A percentile compares a stretch with the other conserved stretches of the same genome.
Conservation (phyloP, 768 basidiomycete species). For the Tylopilus balloui region DNA sequence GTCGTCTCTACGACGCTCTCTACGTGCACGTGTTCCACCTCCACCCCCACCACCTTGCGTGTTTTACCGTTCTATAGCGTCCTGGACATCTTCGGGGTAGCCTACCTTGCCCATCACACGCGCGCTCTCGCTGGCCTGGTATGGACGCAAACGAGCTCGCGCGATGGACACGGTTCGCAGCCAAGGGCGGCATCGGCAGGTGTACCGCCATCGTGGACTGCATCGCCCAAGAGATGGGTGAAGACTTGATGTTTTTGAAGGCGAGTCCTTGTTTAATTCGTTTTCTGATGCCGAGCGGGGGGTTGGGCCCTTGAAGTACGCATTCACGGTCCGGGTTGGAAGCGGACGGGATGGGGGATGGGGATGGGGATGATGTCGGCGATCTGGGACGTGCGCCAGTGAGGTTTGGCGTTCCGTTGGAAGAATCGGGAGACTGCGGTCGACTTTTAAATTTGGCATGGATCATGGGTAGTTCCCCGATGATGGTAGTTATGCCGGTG, state of each 20-base stretch:
- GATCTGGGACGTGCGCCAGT: neutral
- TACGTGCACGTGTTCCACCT: too few species aligned
- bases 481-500: neutral
- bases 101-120: neutral
- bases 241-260: conserved; percentile 84
- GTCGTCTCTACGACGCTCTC: too few species aligned
- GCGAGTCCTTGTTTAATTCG: conserved; percentile 33
- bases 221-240: conserved; percentile 60
- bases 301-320: too few species aligned
- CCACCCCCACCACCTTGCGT: too few species aligned
- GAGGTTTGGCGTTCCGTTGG: neutral
- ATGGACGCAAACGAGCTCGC: conserved; percentile 74
- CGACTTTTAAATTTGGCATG: neutral
- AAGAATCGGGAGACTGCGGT: neutral
- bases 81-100: neutral
- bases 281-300: neutral
- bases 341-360: neutral
- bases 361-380: neutral
- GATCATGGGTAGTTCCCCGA: neutral
- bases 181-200: conserved; percentile 79
- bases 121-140: neutral
- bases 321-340: neutral
- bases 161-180: conserved; percentile 81
- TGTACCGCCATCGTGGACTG: conserved; percentile 73
- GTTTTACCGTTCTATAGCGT: too few species aligned